A percentile compares a stretch with the other conserved stretches of the same genome.
These are phyloP conservation scores for Isoetes taiwanensis DNA, from an alignment of 75 land plant species.

Conservation along the genomic window DNA sequence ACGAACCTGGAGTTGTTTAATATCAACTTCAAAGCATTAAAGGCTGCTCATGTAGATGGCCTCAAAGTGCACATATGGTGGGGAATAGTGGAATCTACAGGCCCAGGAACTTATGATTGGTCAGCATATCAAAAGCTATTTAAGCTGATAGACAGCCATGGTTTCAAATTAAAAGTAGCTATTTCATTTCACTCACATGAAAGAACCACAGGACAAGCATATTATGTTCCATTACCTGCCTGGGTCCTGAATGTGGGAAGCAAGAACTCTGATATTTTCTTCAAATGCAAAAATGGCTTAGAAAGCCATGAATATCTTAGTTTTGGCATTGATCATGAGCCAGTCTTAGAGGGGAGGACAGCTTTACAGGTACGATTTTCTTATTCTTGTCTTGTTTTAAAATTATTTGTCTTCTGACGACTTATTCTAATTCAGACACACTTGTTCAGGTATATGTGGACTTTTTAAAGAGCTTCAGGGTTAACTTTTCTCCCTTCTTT, in stretches of 20 bases:
- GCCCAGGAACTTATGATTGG: slow-evolving; percentile 50
- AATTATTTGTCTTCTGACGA: no score
- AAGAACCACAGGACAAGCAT: slow-evolving; percentile 53
- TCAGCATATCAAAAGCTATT: slow-evolving; percentile 38
- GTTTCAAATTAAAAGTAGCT: slow-evolving; percentile 41
- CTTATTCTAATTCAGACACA: no score
- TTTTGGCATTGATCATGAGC: slow-evolving; percentile 50
- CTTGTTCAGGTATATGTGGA: slow-evolving; percentile 58
- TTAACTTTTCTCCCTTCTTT: slow-evolving; percentile 44
- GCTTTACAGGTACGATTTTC: slow-evolving; percentile 42
- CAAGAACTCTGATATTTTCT: slow-evolving; percentile 61
- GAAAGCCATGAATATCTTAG: slow-evolving; percentile 51
- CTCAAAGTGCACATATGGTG: slow-evolving; percentile 73
- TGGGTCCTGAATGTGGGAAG: slow-evolving; percentile 47
- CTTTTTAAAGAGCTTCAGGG: slow-evolving; percentile 66
- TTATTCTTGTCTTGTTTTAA: not conserved
- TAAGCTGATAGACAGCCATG: slow-evolving; percentile 27
- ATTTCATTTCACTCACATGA: slow-evolving; percentile 82
- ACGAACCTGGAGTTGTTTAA: slow-evolving; percentile 14
- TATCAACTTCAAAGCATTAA: slow-evolving; percentile 28
- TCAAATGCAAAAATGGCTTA: slow-evolving; percentile 36
- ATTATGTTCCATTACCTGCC: slow-evolving; percentile 51
- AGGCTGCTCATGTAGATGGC: slow-evolving; percentile 42
- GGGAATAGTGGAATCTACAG: slow-evolving; percentile 45
- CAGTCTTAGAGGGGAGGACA: slow-evolving; percentile 46